Evolutionary conservation across 176 grass and related monocot species (phyloP).

Genomic region (Elaeis guineensis): DNA sequence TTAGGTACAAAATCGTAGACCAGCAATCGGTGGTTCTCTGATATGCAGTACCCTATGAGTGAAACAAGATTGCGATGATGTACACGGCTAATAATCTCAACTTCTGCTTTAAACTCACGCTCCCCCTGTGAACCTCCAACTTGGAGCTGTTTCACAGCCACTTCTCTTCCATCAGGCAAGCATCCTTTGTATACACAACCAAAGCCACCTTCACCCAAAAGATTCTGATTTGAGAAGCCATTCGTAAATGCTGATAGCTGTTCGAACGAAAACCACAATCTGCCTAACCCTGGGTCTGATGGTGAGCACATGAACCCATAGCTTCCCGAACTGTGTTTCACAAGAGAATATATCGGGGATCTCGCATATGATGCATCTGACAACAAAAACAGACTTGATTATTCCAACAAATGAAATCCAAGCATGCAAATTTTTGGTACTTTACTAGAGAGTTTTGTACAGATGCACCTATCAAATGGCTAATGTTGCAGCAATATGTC

Average conservation of each 20-base stretch:
- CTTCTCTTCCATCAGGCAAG: constrained; percentile 51
- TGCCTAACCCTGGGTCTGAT: constrained; percentile 49
- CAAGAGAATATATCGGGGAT: constrained; percentile 57
- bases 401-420: not conserved
- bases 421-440: too few species aligned
- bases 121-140: constrained; percentile 60
- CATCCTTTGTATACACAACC: constrained; percentile 62
- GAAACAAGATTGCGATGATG: constrained; percentile 85
- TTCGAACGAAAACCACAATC: constrained; percentile 62
- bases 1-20: constrained; percentile 87
- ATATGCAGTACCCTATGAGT: constrained; percentile 60
- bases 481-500: too few species aligned
- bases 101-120: constrained; percentile 69
- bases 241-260: constrained; percentile 60
- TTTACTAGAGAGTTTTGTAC: too few species aligned
- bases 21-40: constrained; percentile 52
- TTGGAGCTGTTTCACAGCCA: constrained; percentile 79
- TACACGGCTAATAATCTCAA: constrained; percentile 73
- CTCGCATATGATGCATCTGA: constrained; percentile 41
- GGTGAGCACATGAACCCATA: constrained; percentile 51
- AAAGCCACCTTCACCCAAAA: constrained; percentile 76
- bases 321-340: constrained; percentile 45
- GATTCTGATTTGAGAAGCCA: constrained; percentile 49
- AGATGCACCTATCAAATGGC: too few species aligned
- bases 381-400: constrained; percentile 24